Conservation (phyloP, 352 stramenopile genomes). For the Globisporangium middletonii region DNA sequence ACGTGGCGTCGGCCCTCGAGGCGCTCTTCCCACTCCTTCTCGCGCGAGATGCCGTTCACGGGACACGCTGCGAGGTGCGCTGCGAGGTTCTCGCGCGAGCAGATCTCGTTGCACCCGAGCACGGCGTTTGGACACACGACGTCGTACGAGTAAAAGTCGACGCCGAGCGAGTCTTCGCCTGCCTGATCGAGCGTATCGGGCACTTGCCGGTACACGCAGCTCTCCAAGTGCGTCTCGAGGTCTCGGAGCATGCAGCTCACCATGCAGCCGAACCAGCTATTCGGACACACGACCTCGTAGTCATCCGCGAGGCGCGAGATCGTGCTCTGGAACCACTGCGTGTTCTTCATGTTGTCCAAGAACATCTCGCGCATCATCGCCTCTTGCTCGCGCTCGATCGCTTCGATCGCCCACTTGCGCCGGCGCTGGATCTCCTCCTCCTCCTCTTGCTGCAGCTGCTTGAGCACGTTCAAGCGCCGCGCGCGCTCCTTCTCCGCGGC, state of each 20-base stretch:
- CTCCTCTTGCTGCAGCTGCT: constrained; percentile 69
- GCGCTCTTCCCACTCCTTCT: constrained; percentile 76
- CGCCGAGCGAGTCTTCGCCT: constrained; percentile 34
- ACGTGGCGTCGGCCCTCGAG: constrained; percentile 59
- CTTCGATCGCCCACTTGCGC: constrained; percentile 65
- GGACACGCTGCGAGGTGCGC: constrained; percentile 59
- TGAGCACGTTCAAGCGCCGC: constrained; percentile 53
- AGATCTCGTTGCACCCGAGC: constrained; percentile 76
- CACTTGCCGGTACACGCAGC: constrained; percentile 70
- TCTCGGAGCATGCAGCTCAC: constrained; percentile 83
- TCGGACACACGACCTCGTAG: constrained; percentile 83
- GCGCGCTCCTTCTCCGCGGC: constrained; percentile 72
- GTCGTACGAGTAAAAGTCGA: constrained; percentile 79
- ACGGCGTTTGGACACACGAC: constrained; percentile 81
- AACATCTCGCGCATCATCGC: constrained; percentile 81
- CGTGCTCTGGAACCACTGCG: constrained; percentile 83
- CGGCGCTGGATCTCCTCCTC: constrained; percentile 61
- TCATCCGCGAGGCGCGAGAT: constrained; percentile 74
- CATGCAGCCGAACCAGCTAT: constrained; percentile 84
- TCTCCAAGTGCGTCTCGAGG: constrained; percentile 57
- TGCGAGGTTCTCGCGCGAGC: constrained; percentile 58
- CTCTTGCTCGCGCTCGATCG: constrained; percentile 79
- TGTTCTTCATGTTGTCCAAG: constrained; percentile 87
- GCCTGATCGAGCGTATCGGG: constrained; percentile 67
- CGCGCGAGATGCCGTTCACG: constrained; percentile 60